Evolutionary conservation across 2,329 filamentous ascomycete genomes (phyloP).

Genomic region (Talaromyces sp.): DNA sequence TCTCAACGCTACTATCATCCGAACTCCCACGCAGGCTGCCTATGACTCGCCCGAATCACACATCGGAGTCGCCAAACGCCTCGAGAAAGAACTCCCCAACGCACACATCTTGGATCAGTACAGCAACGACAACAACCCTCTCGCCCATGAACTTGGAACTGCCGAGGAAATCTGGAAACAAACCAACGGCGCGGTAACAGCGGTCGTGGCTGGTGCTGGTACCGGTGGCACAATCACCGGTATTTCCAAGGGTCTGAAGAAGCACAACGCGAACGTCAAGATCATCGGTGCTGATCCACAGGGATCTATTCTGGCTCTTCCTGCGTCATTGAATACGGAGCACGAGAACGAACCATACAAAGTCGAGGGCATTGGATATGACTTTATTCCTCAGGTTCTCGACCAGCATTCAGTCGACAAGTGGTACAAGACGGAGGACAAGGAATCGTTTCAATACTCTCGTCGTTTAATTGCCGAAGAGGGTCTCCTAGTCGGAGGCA

Average conservation of each 20-base stretch:
- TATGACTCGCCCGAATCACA: conserved; percentile 94
- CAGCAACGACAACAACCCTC: conserved; percentile 81
- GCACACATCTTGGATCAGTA: conserved; percentile 98
- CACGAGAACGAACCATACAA: conserved; percentile 84
- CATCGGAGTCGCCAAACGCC: conserved; percentile 83
- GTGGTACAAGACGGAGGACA: conserved; percentile 98
- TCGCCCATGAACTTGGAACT: conserved; percentile 89
- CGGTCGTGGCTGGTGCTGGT: conserved; percentile 83
- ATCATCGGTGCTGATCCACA: conserved; percentile 88
- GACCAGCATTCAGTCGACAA: conserved; percentile 74
- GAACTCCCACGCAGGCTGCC: conserved; percentile 91
- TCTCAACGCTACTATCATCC: conserved; percentile 92
- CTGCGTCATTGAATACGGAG: conserved; percentile 71
- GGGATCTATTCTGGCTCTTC: conserved; percentile 83
- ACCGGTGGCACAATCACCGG: conserved; percentile 95
- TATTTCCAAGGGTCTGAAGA: conserved; percentile 74
- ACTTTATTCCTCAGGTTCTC: conserved; percentile 93
- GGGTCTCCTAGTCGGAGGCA: conserved; percentile 86
- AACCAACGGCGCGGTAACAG: conserved; percentile 74
- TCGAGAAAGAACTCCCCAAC: conserved; percentile 94
- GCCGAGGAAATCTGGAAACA: conserved; percentile 96
- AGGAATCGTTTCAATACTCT: conserved; percentile 85
- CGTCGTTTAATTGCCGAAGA: conserved; percentile 88
- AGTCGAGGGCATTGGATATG: conserved; percentile 97
- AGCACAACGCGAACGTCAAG: conserved; percentile 80